These are phyloP conservation scores for Cryptosporidium canis DNA, from an alignment of 169 alveolate species.

Conservation along the genomic window DNA sequence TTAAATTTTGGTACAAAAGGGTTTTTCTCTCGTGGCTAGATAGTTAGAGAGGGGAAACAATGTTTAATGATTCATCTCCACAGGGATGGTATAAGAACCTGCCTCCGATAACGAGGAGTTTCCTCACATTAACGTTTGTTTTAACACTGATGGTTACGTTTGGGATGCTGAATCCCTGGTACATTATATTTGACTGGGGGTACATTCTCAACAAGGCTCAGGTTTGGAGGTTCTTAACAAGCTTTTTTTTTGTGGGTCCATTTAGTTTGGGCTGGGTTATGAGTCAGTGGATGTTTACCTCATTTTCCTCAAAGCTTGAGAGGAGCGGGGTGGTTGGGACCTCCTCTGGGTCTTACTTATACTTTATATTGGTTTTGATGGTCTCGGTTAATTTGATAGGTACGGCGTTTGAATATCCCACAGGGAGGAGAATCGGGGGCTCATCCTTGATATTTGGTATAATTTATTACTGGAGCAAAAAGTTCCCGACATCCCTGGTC, in stretches of 20 bases:
- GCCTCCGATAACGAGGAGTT: slow-evolving; percentile 86
- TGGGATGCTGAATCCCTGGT: slow-evolving; percentile 78
- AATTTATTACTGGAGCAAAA: slow-evolving; percentile 87
- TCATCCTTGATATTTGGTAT: slow-evolving; percentile 82
- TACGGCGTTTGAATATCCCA: slow-evolving; percentile 83
- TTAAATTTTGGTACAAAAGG: neutral
- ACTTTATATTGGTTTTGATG: slow-evolving; percentile 82
- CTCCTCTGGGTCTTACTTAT: slow-evolving; percentile 83
- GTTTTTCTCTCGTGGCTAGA: neutral
- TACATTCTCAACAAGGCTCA: slow-evolving; percentile 79
- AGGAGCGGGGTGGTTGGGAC: slow-evolving; percentile 77
- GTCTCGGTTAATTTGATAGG: slow-evolving; percentile 77
- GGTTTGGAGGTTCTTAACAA: slow-evolving; percentile 85
- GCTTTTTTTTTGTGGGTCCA: slow-evolving; percentile 85
- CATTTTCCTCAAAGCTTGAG: slow-evolving; percentile 84
- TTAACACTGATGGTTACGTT: slow-evolving; percentile 82
- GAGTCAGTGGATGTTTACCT: slow-evolving; percentile 82
- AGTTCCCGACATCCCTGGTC: slow-evolving; percentile 85
- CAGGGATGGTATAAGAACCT: slow-evolving; percentile 85
- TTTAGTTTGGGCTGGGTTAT: slow-evolving; percentile 87
- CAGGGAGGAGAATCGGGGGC: slow-evolving; percentile 77
- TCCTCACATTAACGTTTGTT: slow-evolving; percentile 80
- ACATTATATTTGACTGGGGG: slow-evolving; percentile 84
- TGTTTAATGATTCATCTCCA: slow-evolving; percentile 75
- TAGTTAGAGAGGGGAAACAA: neutral